A percentile compares a stretch with the other conserved stretches of the same genome.
Conservation (phyloP, 805 yeast species). For the Cyberlindnera nakhonratchasimensis region DNA sequence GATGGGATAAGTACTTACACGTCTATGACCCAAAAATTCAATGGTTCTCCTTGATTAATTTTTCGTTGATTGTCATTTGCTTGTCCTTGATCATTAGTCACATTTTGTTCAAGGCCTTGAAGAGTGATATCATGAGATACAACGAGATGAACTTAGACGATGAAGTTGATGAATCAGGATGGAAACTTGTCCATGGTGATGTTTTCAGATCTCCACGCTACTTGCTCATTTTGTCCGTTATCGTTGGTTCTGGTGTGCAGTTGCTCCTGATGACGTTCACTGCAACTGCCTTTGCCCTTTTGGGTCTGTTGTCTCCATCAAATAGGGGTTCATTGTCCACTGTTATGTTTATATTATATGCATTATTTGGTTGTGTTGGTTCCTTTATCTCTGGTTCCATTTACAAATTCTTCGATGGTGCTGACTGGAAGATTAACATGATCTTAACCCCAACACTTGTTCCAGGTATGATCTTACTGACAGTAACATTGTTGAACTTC, state of each 20-base stretch:
- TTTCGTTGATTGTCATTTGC: slow-evolving; percentile 74
- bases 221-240: slow-evolving; percentile 67
- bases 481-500: slow-evolving; percentile 72
- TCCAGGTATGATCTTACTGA: slow-evolving; percentile 70
- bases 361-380: slow-evolving; percentile 76
- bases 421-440: slow-evolving; percentile 85
- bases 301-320: slow-evolving; percentile 90
- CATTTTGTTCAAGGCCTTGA: slow-evolving; percentile 72
- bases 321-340: slow-evolving; percentile 93
- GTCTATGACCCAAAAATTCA: slow-evolving; percentile 91
- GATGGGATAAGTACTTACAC: slow-evolving; percentile 96
- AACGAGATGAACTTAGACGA: slow-evolving; percentile 86
- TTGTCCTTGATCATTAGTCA: slow-evolving; percentile 77
- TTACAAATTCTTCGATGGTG: slow-evolving; percentile 89
- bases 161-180: slow-evolving; percentile 89
- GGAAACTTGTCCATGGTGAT: slow-evolving; percentile 96
- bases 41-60: slow-evolving; percentile 91
- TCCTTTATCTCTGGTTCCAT: slow-evolving; percentile 83
- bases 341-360: slow-evolving; percentile 80
- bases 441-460: slow-evolving; percentile 77
- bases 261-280: slow-evolving; percentile 69
- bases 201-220: slow-evolving; percentile 81
- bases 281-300: slow-evolving; percentile 76
- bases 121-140: slow-evolving; percentile 81
- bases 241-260: slow-evolving; percentile 88